Evolutionary conservation across 2,329 filamentous ascomycete species (phyloP), one percentile per base, ranked within the genome.

Genomic region (Diaporthe helianthi): DNA sequence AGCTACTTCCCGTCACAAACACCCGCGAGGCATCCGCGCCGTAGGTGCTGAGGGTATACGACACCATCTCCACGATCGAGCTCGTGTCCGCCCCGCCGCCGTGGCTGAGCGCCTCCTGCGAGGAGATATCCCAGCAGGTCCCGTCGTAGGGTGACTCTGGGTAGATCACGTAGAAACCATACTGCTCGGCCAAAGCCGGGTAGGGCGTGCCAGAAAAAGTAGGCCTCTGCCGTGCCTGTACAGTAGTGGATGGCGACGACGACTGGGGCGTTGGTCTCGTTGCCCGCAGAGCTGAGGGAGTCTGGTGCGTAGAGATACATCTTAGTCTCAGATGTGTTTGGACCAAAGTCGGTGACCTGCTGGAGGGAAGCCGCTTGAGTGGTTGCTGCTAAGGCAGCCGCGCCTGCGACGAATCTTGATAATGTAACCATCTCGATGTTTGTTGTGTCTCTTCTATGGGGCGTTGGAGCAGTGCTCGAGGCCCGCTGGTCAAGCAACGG

Each of bases 81-180:
- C 83, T 83, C 70, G 81, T 83, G 72, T 86, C 83, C 17, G 83
- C 84, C 6, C 85, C 85, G 15, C 85, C 85, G 61, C 83, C 78
- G 71, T 85, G 85, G 2, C 81, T 83, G 8, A 87, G 78, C 0
- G 84, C 79, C 41, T 79, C 81, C 47, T 81, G 80, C 12, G 84
- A 87, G 6, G 85, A 83, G 7, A 90, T 87, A 73, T 90, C 88
- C 83, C 87, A 90, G 78, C 88, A 90, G 52, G 76, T 82, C 47
- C 79, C 81, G 17, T 74, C 75, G 67, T 78, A 80, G 61, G 74
- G 79, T 6, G 79, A 83, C 73, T 80, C 79, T 2, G 84, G 83
- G 71, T 83, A 85, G 71, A 85, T 82, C 22, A 82, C 76, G 67
- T 90, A 87, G 77, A 86, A 89, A 47, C 86, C 86, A 61, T 86